Evolutionary conservation across 495 filamentous ascomycete genomes (phyloP).

Genomic region (Aspergillus steynii): DNA sequence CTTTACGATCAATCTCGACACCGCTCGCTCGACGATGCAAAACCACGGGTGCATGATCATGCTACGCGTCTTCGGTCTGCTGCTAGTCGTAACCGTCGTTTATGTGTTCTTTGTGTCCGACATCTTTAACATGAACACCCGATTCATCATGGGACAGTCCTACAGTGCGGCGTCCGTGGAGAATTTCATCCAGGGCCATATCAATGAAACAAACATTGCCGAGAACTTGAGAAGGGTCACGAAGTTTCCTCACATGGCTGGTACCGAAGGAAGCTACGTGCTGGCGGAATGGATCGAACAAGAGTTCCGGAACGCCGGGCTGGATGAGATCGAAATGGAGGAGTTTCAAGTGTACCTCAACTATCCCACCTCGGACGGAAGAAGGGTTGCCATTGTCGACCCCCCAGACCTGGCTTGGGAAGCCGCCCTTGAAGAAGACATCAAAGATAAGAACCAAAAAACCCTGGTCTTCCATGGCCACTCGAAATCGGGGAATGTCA

Average conservation of each 20-base stretch:
- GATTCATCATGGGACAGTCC: conserved; percentile 42
- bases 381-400: conserved; percentile 79
- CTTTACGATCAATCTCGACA: conserved; percentile 35
- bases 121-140: conserved; percentile 59
- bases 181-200: conserved; percentile 67
- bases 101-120: conserved; percentile 85
- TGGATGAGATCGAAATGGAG: conserved; percentile 73
- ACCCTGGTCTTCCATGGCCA: conserved; percentile 84
- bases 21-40: conserved; percentile 29
- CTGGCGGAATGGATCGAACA: conserved; percentile 80
- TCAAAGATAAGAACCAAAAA: conserved; percentile 56
- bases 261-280: conserved; percentile 83
- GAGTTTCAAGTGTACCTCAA: conserved; percentile 88
- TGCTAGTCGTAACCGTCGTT: conserved; percentile 71
- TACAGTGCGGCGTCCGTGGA: conserved; percentile 61
- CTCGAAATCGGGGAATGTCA: conserved; percentile 83
- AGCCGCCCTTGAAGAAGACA: conserved; percentile 76
- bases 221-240: conserved; percentile 73
- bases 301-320: conserved; percentile 63
- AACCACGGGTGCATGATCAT: conserved; percentile 58
- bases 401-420: conserved; percentile 71
- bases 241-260: conserved; percentile 81
- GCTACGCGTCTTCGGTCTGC: conserved; percentile 69
- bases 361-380: conserved; percentile 75
- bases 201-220: conserved; percentile 67